A percentile compares a stretch with the other conserved stretches of the same genome.
Conservation (phyloP, 2,329 filamentous ascomycete genomes). For the Boeremia exigua region DNA sequence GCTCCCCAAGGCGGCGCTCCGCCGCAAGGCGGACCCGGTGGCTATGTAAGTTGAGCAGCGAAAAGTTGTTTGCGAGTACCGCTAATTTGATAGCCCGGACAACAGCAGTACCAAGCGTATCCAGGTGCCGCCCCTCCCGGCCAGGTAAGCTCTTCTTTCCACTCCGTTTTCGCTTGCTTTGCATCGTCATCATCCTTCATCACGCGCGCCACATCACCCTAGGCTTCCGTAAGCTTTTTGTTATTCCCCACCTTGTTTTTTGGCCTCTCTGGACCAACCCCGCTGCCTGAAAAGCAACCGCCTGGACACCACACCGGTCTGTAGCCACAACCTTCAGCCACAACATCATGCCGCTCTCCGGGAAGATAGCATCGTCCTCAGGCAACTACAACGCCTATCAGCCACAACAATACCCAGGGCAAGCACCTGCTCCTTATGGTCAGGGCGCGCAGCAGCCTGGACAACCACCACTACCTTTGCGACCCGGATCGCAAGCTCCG, state of each 20-base stretch:
- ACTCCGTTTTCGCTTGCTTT: conserved; percentile 33
- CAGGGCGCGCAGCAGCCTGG: conserved; percentile 28
- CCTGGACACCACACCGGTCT: conserved; percentile 15
- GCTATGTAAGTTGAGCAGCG: conserved; percentile 58
- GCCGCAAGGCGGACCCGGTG: conserved; percentile 38
- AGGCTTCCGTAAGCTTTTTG: conserved; percentile 24
- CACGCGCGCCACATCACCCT: conserved; percentile 29
- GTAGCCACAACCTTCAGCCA: conserved; percentile 25
- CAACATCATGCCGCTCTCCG: conserved; percentile 33
- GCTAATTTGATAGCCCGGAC: conserved; percentile 49
- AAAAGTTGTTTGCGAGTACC: conserved; percentile 20
- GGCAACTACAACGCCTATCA: conserved; percentile 39
- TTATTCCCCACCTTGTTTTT: conserved; percentile 31
- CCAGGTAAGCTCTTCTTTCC: conserved; percentile 41
- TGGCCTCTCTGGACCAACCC: conserved; percentile 34
- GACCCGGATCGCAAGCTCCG: conserved; percentile 45
- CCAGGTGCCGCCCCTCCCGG: conserved; percentile 51
- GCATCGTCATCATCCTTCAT: conserved; percentile 41
- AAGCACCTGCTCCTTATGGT: conserved; percentile 37
- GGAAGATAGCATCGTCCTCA: conserved; percentile 32
- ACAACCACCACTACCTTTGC: conserved; percentile 40
- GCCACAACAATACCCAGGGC: conserved; percentile 27
- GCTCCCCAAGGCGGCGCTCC: conserved; percentile 38
- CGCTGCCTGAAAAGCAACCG: conserved; percentile 19
- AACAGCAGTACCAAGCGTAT: conserved; percentile 64